Conservation (phyloP, 768 basidiomycete species). For the Tylopilus sp. region DNA sequence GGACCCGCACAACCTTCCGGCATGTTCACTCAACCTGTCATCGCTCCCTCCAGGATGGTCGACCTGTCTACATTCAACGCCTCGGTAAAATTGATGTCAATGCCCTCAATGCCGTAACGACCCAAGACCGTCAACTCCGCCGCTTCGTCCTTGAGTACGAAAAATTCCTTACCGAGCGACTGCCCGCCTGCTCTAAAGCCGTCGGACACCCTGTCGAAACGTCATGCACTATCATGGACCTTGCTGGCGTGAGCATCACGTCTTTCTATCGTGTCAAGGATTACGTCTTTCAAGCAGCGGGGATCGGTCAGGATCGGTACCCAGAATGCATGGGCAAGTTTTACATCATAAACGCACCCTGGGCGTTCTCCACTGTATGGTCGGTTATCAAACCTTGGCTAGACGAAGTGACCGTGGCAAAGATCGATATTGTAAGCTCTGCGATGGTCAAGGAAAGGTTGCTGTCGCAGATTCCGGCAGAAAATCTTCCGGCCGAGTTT, state of each 20-base stretch:
- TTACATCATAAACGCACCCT: constrained; percentile 98
- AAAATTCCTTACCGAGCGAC: constrained; percentile 73
- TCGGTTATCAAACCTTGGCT: constrained; percentile 86
- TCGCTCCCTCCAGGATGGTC: constrained; percentile 63
- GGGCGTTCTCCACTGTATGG: constrained; percentile 90
- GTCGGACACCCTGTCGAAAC: constrained; percentile 92
- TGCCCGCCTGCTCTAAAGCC: constrained; percentile 71
- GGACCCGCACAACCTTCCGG: neutral
- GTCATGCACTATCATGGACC: constrained; percentile 95
- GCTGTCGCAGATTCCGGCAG: constrained; percentile 74
- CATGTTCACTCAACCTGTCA: neutral
- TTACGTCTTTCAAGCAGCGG: constrained; percentile 73
- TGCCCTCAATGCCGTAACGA: constrained; percentile 78
- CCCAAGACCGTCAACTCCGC: constrained; percentile 82
- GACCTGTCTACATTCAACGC: constrained; percentile 93
- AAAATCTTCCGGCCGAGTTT: constrained; percentile 82
- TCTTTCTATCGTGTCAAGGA: constrained; percentile 92
- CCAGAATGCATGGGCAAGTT: constrained; percentile 97
- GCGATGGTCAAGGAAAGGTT: constrained; percentile 67
- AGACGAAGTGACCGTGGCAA: constrained; percentile 90
- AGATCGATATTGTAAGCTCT: constrained; percentile 87
- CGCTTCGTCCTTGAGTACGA: constrained; percentile 94
- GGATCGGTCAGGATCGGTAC: constrained; percentile 87
- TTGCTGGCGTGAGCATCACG: constrained; percentile 62
- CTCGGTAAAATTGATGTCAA: constrained; percentile 87